phyloP scores from a whole-genome alignment of 1,284 basidiomycete genomes.

The Apiotrichum akiyoshidainum region DNA sequence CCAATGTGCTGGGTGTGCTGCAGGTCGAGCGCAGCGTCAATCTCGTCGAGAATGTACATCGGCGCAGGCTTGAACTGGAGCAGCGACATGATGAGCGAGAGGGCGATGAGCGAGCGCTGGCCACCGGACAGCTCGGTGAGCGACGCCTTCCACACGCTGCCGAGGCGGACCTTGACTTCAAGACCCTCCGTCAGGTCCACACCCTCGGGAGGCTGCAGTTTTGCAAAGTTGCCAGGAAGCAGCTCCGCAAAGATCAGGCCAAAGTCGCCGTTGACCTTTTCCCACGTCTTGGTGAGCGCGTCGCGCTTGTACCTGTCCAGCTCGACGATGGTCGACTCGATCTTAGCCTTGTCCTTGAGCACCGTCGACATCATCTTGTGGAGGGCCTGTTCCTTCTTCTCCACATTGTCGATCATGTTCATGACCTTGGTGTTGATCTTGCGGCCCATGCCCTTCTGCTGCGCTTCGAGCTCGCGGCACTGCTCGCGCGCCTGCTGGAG shows the following conservation, averaged over 20 bases:
- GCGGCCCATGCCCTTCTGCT: conserved; percentile 85
- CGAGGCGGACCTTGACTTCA: conserved; percentile 94
- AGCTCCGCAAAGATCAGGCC: conserved; percentile 95
- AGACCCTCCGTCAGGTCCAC: conserved; percentile 91
- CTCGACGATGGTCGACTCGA: conserved; percentile 89
- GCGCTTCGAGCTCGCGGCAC: conserved; percentile 71
- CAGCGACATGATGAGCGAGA: conserved; percentile 95
- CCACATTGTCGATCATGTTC: conserved; percentile 92
- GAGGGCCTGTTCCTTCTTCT: conserved; percentile 84
- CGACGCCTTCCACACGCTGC: conserved; percentile 94
- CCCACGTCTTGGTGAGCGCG: conserved; percentile 89
- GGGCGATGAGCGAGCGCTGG: conserved; percentile 92
- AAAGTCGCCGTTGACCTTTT: conserved; percentile 92
- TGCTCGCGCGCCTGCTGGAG: conserved; percentile 63
- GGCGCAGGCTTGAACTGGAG: conserved; percentile 99
- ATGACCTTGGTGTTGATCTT: conserved; percentile 94
- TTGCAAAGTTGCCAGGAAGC: conserved; percentile 93
- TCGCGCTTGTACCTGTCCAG: conserved; percentile 93
- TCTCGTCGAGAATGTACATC: conserved; percentile 99
- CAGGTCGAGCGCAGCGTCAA: conserved; percentile 92
- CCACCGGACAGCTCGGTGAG: conserved; percentile 96
- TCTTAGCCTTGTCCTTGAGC: conserved; percentile 90
- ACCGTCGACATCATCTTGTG: conserved; percentile 88
- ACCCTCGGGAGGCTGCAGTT: conserved; percentile 87
- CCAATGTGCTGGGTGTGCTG: conserved; percentile 97